Base-by-base conservation (phyloP, 2,329 filamentous ascomycete species). In the Exophiala sp. region DNA sequence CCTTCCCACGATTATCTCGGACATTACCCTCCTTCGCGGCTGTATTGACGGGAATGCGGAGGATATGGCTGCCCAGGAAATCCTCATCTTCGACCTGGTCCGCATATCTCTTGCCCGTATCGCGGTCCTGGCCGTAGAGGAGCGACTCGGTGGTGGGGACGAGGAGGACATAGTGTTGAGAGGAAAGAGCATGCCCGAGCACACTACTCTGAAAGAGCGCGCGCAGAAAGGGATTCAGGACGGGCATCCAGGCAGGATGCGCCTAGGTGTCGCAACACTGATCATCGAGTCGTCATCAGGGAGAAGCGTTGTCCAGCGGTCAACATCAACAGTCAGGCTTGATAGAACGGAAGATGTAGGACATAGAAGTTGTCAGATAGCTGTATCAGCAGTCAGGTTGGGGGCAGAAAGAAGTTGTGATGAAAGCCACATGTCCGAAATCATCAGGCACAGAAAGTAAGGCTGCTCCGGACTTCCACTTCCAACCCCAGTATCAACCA, bases 181-280 rank as follows among this genome's bases (percentile, higher is more conserved):
- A 82, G 51, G 94, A 91, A 60, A 86, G 84, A 79, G 94, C 97
- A 85, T 97, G 92, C 67, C 87, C 79, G 65, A 88, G 87, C 70
- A 96, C 82, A 72, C 89, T 85, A 83, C 91, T 97, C 79, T 90
- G 91, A 82, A 96, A 96, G 85, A 99, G 97, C 81, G 92, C 91
- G 80, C 89, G 87, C 74, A 99, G 82, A 77, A 96, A 97, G 72
- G 94, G 94, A 77, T 99, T 99, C 85, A 97, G 82, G 78, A 94
- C 90, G 86, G 91, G 91, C 91, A 96, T 96, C 85, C 87, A 87
- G 78, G 62, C 64, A 58, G 56, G 57, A 60, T 60, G 55, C 54
- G 62, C 62, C 62, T 58, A 56, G 35, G 32, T 35, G 18, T 50
- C 33, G 45, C 47, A 55, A 38, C 50, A 47, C 45, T 33, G 44